Conservation (phyloP, 2,329 filamentous ascomycete species). For the Apiospora arundinis region DNA sequence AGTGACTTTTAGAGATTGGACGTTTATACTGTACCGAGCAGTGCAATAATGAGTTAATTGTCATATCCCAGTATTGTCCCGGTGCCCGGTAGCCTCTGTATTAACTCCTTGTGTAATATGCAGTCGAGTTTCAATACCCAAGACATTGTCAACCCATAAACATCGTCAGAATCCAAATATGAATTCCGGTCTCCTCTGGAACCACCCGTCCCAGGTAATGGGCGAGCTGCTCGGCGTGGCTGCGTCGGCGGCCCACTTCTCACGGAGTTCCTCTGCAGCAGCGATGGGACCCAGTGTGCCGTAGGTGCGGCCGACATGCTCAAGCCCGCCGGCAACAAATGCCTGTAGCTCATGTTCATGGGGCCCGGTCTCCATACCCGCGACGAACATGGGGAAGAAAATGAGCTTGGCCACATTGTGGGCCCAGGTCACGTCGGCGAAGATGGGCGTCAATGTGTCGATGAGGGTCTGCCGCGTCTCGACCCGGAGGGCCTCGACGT, state of each 20-base stretch:
- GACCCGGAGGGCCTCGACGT: conserved; percentile 13
- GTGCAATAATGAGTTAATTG: too few species aligned
- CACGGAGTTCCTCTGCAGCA: conserved; percentile 19
- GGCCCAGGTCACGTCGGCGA: conserved; percentile 21
- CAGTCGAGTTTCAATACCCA: too few species aligned
- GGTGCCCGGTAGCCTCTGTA: too few species aligned
- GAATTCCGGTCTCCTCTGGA: conserved; percentile 23
- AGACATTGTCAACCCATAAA: background rate
- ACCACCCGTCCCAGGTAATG: conserved; percentile 23
- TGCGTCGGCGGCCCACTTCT: conserved; percentile 23
- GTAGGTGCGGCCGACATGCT: conserved; percentile 21
- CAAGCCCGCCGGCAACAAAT: conserved; percentile 22
- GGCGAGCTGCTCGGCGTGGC: background rate
- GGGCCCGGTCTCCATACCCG: conserved; percentile 23
- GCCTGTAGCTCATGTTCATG: background rate
- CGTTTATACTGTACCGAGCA: too few species aligned
- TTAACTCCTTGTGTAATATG: too few species aligned
- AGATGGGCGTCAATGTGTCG: conserved; percentile 23
- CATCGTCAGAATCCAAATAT: conserved; percentile 20
- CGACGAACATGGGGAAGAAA: conserved; percentile 25
- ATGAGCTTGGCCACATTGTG: conserved; percentile 26
- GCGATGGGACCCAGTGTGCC: conserved; percentile 24
- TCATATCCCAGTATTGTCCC: too few species aligned
- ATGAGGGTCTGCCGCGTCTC: conserved; percentile 17
- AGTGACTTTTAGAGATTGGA: too few species aligned